phyloP scores from a whole-genome alignment of 345 rosid genomes.

The Eutrema heterophyllum region DNA sequence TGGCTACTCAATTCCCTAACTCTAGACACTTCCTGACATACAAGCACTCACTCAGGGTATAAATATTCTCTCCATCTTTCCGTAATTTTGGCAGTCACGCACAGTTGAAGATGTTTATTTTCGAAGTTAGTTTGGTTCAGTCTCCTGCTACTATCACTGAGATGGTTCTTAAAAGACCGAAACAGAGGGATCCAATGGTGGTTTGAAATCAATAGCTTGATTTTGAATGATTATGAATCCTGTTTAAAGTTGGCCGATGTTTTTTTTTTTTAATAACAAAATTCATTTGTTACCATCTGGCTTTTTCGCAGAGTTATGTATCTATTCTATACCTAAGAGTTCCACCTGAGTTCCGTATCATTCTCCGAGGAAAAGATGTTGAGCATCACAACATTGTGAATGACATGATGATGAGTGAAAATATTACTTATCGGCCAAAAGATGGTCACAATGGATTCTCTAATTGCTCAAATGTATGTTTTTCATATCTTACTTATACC shows the following conservation, averaged over 20 bases:
- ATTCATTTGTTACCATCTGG: background rate
- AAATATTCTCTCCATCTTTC: background rate
- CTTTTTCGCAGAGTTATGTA: conserved; percentile 62
- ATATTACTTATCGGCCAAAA: conserved; percentile 70
- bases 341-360: conserved; percentile 72
- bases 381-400: conserved; percentile 94
- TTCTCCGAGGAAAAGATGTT: conserved; percentile 86
- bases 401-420: conserved; percentile 83
- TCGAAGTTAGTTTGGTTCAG: background rate
- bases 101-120: background rate
- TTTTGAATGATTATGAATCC: background rate
- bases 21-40: conserved; percentile 89
- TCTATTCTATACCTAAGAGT: conserved; percentile 86
- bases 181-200: background rate
- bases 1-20: conserved; percentile 75
- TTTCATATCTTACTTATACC: background rate
- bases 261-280: background rate
- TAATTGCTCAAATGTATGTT: conserved; percentile 52
- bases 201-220: background rate
- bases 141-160: background rate
- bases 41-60: conserved; percentile 88
- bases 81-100: background rate
- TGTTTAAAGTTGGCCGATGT: background rate
- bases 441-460: conserved; percentile 44
- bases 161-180: background rate